Conservation (phyloP, 2,329 filamentous ascomycete genomes). For the Stagonosporopsis rhizophila region DNA sequence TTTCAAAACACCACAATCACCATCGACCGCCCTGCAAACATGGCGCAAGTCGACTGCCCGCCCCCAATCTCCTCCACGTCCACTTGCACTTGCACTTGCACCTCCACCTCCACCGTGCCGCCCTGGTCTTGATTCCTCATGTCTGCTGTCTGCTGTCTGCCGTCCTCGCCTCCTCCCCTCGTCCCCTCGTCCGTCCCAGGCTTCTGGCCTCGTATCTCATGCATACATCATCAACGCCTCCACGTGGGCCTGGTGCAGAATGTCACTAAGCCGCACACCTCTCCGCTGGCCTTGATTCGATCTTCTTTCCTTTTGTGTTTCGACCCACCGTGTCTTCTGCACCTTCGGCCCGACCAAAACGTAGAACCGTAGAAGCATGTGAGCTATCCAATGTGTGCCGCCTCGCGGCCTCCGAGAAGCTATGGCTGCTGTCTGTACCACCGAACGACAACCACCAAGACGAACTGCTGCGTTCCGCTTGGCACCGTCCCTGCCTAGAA, state of each 20-base stretch:
- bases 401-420: conserved; percentile 11
- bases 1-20: conserved; percentile 14
- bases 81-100: too few species aligned
- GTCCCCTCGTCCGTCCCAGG: neutral
- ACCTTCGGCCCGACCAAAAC: conserved; percentile 18
- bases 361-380: conserved; percentile 12
- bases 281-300: conserved; percentile 17
- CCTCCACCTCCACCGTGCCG: neutral
- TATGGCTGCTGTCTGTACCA: conserved; percentile 1
- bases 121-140: neutral
- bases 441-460: conserved; percentile 3
- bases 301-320: conserved; percentile 4
- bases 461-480: neutral
- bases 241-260: conserved; percentile 9
- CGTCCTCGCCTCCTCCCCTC: neutral
- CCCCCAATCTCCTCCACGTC: conserved; percentile 10
- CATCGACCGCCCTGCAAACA: conserved; percentile 13
- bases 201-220: too few species aligned
- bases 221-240: conserved; percentile 5
- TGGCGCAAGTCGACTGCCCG: conserved; percentile 3
- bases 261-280: conserved; percentile 9
- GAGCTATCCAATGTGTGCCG: too few species aligned
- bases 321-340: conserved; percentile 17
- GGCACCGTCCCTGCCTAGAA: neutral
- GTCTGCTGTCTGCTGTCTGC: neutral